Percentiles rank a stretch among this genome's conserved stretches.
phyloP scores from a whole-genome alignment of 805 yeast genomes.

The Saturnispora gosingensis region DNA sequence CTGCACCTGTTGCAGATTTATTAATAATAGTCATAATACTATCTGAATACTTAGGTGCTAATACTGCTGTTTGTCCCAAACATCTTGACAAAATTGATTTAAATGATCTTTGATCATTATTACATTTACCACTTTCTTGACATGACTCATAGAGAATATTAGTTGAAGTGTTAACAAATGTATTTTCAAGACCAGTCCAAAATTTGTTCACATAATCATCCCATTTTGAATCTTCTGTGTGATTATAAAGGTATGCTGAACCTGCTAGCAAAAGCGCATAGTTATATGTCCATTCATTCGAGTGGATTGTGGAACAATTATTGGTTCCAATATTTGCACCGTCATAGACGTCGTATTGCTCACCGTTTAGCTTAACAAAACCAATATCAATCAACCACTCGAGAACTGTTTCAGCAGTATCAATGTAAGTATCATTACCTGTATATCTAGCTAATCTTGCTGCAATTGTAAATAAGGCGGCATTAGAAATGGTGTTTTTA shows the following conservation, averaged over 20 bases:
- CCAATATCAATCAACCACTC: conserved; percentile 43
- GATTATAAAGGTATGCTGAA: conserved; percentile 58
- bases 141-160: conserved; percentile 58
- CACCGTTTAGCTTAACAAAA: conserved; percentile 22
- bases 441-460: conserved; percentile 81
- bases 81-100: conserved; percentile 59
- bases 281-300: conserved; percentile 57
- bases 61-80: conserved; percentile 46
- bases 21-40: conserved; percentile 28
- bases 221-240: conserved; percentile 43
- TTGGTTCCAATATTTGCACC: conserved; percentile 42
- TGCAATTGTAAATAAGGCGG: conserved; percentile 69
- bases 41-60: conserved; percentile 42
- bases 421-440: conserved; percentile 58
- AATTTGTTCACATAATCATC: conserved; percentile 29
- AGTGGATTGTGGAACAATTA: conserved; percentile 42
- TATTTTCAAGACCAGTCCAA: conserved; percentile 29
- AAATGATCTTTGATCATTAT: conserved; percentile 71
- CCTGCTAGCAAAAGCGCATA: conserved; percentile 63
- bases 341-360: conserved; percentile 37
- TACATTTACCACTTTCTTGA: conserved; percentile 43
- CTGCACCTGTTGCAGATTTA: conserved; percentile 60
- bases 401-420: conserved; percentile 64
- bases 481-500: conserved; percentile 83
- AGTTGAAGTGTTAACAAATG: conserved; percentile 36